Evolutionary conservation across 345 rosid genomes (phyloP).

Genomic region (Angophora floribunda): DNA sequence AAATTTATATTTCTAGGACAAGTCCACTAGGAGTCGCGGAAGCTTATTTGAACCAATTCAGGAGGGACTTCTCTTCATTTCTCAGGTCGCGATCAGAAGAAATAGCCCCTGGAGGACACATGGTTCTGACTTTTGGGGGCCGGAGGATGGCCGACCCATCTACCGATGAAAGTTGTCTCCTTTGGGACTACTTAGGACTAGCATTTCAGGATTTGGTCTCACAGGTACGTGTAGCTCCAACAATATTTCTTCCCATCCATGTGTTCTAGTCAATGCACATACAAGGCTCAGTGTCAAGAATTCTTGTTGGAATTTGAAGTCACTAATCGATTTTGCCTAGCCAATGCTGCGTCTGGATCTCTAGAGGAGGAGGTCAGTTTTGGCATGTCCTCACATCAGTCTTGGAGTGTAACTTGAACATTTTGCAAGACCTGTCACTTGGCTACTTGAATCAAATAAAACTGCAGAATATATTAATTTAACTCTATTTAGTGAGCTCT

Average conservation of each 20-base stretch:
- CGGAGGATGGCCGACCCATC: constrained; percentile 24
- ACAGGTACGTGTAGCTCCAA: constrained; percentile 3
- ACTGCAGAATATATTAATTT: neutral
- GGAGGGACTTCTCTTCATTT: constrained; percentile 26
- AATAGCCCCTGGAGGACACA: constrained; percentile 23
- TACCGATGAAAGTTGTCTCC: constrained; percentile 21
- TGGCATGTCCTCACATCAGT: neutral
- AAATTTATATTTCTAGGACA: constrained; percentile 27
- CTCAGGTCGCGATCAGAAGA: constrained; percentile 19
- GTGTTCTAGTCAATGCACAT: neutral
- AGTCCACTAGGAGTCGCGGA: constrained; percentile 12
- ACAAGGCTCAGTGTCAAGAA: neutral
- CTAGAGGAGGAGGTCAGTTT: neutral
- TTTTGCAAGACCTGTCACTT: neutral
- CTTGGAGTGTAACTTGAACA: neutral
- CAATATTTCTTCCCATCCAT: neutral
- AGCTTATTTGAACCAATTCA: constrained; percentile 29
- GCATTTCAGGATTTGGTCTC: constrained; percentile 31
- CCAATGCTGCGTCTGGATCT: neutral
- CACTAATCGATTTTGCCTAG: neutral
- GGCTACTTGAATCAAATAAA: neutral
- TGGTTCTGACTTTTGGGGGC: constrained; percentile 21
- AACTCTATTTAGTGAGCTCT: neutral
- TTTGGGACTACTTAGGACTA: constrained; percentile 36
- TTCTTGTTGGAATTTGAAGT: neutral